These are phyloP conservation scores for Agrocybe chaxingu DNA, from an alignment of 768 basidiomycete genomes.

Conservation along the genomic window DNA sequence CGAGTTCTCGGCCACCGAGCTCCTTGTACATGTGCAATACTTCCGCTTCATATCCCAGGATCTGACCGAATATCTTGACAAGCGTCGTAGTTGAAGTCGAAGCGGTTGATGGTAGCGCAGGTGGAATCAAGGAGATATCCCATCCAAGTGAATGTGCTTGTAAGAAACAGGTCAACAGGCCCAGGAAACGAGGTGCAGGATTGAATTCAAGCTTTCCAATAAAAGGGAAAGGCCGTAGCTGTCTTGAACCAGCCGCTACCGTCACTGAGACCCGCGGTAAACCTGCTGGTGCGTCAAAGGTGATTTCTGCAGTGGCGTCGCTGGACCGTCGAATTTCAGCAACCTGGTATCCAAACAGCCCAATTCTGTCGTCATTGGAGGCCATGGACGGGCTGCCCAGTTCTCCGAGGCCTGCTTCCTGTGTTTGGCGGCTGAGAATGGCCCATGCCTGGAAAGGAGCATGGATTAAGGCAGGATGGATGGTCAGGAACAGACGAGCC, in stretches of 20 bases:
- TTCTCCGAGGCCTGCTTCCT: constrained; percentile 51
- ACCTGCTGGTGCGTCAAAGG: constrained; percentile 34
- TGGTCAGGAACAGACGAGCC: constrained; percentile 47
- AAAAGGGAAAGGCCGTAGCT: constrained; percentile 46
- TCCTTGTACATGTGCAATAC: constrained; percentile 68
- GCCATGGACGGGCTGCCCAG: constrained; percentile 45
- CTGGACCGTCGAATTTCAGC: constrained; percentile 36
- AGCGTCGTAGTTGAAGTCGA: constrained; percentile 60
- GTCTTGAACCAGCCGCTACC: constrained; percentile 49
- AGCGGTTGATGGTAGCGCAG: constrained; percentile 53
- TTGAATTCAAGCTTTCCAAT: constrained; percentile 36
- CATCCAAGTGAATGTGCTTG: constrained; percentile 64
- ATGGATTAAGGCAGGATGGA: constrained; percentile 57
- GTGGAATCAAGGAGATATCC: constrained; percentile 64
- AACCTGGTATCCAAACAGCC: constrained; percentile 52
- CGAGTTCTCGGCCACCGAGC: constrained; percentile 59
- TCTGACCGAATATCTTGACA: constrained; percentile 48
- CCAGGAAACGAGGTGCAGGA: constrained; percentile 48
- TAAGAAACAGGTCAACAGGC: constrained; percentile 54
- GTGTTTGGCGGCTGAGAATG: constrained; percentile 50
- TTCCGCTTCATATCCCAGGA: constrained; percentile 61
- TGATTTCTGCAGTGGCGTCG: constrained; percentile 36
- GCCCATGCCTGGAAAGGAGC: constrained; percentile 64
- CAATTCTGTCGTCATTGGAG: constrained; percentile 38
- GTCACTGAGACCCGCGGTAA: constrained; percentile 25